Percentiles rank a stretch among this genome's conserved stretches.
These are phyloP conservation scores for Cladosporium halotolerans DNA, from an alignment of 2,329 filamentous ascomycete species.

Conservation along the genomic window DNA sequence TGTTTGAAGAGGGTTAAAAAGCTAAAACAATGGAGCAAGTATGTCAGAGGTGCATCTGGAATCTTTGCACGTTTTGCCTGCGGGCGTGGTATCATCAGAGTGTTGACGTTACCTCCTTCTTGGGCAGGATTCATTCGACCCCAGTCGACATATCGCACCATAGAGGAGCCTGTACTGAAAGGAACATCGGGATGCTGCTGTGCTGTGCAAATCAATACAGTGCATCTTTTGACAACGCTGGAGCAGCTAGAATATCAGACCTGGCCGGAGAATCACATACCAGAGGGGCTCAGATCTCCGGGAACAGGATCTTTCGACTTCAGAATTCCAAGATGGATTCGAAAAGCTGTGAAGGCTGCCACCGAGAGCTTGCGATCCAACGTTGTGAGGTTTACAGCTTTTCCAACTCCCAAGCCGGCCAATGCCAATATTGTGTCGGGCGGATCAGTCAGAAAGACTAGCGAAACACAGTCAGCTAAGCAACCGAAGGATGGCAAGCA, in stretches of 20 bases:
- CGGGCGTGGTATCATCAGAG: slow-evolving; percentile 2
- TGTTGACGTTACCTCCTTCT: neutral
- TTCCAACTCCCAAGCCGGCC: neutral
- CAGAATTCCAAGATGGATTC: neutral
- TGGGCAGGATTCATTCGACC: neutral
- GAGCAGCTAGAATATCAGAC: neutral
- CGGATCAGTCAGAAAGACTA: neutral
- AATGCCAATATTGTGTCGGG: neutral
- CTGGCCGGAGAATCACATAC: slow-evolving; percentile 1
- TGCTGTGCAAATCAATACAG: slow-evolving; percentile 1
- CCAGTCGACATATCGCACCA: neutral
- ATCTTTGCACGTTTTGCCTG: slow-evolving; percentile 2
- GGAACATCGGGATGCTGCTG: neutral
- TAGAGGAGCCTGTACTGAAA: slow-evolving; percentile 5
- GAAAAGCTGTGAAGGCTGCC: neutral
- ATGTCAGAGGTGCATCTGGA: slow-evolving; percentile 3
- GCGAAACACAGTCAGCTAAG: neutral
- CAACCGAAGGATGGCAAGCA: neutral
- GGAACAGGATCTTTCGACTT: neutral
- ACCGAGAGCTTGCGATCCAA: neutral
- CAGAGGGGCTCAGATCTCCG: neutral
- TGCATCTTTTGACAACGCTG: neutral
- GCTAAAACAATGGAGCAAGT: neutral
- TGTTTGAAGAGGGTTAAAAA: neutral
- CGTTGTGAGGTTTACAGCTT: neutral